Percentiles rank a stretch among this genome's conserved stretches.
These are phyloP conservation scores for Coniosporium tulheliwenetii DNA, from an alignment of 2,329 filamentous ascomycete species.

Conservation along the genomic window DNA sequence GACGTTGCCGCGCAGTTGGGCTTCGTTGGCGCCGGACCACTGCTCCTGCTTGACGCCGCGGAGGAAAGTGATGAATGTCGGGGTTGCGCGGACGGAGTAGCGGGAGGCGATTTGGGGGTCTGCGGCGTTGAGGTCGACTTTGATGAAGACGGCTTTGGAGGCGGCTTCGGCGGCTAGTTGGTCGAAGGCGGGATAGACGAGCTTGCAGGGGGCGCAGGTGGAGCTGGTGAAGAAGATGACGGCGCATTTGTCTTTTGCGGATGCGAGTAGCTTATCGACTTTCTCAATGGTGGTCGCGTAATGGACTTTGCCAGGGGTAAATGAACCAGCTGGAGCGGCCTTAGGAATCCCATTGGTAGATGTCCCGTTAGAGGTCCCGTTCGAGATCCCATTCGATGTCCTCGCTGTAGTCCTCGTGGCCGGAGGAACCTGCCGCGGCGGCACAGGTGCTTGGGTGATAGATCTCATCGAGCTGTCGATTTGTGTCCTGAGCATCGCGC, in stretches of 20 bases:
- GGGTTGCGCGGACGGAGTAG: slow-evolving; percentile 61
- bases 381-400: not conserved
- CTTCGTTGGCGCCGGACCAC: slow-evolving; percentile 65
- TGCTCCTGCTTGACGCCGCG: slow-evolving; percentile 59
- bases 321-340: not conserved
- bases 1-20: slow-evolving; percentile 54
- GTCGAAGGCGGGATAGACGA: slow-evolving; percentile 69
- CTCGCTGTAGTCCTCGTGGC: not conserved
- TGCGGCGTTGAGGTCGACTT: slow-evolving; percentile 61
- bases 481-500: slow-evolving; percentile 72
- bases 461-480: slow-evolving; percentile 48
- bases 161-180: slow-evolving; percentile 60
- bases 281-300: slow-evolving; percentile 43
- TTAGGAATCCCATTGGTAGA: slow-evolving; percentile 1
- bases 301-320: slow-evolving; percentile 36
- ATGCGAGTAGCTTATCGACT: slow-evolving; percentile 43
- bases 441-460: slow-evolving; percentile 42
- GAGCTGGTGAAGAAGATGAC: slow-evolving; percentile 87
- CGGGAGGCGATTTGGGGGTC: slow-evolving; percentile 42
- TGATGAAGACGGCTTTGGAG: slow-evolving; percentile 56
- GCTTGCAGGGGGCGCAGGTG: slow-evolving; percentile 72
- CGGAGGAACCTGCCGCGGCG: slow-evolving; percentile 14
- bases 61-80: slow-evolving; percentile 77
- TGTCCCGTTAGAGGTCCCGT: not conserved
- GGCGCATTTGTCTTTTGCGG: slow-evolving; percentile 51